Evolutionary conservation across 352 stramenopile species (phyloP), one percentile per base, ranked within the genome.

Genomic region (Phytophthora idaei): DNA sequence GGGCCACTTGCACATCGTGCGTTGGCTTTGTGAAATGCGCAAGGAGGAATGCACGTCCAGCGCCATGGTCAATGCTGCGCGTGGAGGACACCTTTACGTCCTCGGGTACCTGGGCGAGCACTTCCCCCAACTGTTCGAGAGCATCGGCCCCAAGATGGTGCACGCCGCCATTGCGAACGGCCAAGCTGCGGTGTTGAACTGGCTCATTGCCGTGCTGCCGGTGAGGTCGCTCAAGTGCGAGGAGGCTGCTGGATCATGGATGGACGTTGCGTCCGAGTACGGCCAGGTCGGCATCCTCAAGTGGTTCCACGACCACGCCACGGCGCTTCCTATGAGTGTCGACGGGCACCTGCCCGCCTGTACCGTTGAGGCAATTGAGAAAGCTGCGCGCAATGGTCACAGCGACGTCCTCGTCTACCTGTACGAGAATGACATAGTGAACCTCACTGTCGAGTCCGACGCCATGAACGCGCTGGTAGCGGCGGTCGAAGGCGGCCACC

Each of bases 141-240:
- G 50, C 14, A 70, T 67, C 6, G 81, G 83, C 25, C 66, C 81
- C 9, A 83, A 85, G 54, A 90, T 92, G 83, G 56, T 90, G 52
- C 79, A 89, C 52, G 81, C 76, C 1, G 76, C 81, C 32, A 88
- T 87, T 44, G 83, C 80, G 0, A 90, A 85, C 32, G 78, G 81
- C 42, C 81, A 89, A 58, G 52, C 81, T 3, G 59, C 69, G 9
- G 69, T 92, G 52, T 61, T 92, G 25, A 84, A 71, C 60, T 92
- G 79, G 79, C 76, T 92, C 29, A 84, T 89, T 65, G 56, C 69
- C 2, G 57, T 77, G 52, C 71, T 91, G 15, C 83, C 79, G 9
- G 78, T 91, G 56, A 85, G 85, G 55, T 71, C 83, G 53, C 77
- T 91, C 52, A 91, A 91, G 65, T 89, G 81, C 39, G 80, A 90